Percentiles rank a stretch among this genome's conserved stretches.
These are phyloP conservation scores for Boletus reticulatus DNA, from an alignment of 768 basidiomycete genomes.

Conservation along the genomic window DNA sequence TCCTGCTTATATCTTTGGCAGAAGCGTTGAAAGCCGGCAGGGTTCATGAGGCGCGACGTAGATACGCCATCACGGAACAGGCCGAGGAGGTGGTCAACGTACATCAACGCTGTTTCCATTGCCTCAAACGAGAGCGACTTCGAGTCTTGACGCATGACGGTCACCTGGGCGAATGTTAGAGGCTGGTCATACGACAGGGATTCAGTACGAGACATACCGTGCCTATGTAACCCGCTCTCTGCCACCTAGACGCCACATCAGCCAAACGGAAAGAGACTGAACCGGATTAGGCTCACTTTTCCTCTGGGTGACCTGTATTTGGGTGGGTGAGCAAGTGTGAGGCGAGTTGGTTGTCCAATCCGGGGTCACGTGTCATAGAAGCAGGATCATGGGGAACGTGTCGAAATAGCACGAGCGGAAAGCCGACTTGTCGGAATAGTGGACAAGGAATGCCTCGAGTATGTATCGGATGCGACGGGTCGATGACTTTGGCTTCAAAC, in stretches of 20 bases:
- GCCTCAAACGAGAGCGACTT: slow-evolving; percentile 25
- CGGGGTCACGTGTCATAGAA: slow-evolving; percentile 18
- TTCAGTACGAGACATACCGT: slow-evolving; percentile 13
- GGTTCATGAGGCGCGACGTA: slow-evolving; percentile 14
- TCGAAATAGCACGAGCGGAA: slow-evolving; percentile 30
- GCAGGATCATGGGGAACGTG: slow-evolving; percentile 20
- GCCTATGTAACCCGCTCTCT: slow-evolving; percentile 24
- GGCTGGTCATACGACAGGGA: too few relatives aligned
- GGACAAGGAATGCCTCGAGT: slow-evolving; percentile 22
- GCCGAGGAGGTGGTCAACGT: slow-evolving; percentile 31
- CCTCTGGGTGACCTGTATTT: slow-evolving; percentile 23
- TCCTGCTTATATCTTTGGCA: slow-evolving; percentile 24
- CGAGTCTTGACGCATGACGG: slow-evolving; percentile 25
- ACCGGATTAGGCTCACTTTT: slow-evolving; percentile 10
- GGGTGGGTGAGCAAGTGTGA: slow-evolving; percentile 31
- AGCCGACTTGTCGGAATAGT: slow-evolving; percentile 26
- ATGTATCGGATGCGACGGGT: slow-evolving; percentile 27
- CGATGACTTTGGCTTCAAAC: slow-evolving; percentile 21
- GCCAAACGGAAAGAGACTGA: neutral
- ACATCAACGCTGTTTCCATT: slow-evolving; percentile 32
- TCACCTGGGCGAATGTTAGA: slow-evolving; percentile 15
- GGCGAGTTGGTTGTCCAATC: slow-evolving; percentile 31
- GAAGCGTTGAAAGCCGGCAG: slow-evolving; percentile 24
- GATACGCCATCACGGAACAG: slow-evolving; percentile 24
- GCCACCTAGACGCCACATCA: slow-evolving; percentile 17